Base-by-base conservation (phyloP, 805 yeast species). In the Isabelozyma heimii region DNA sequence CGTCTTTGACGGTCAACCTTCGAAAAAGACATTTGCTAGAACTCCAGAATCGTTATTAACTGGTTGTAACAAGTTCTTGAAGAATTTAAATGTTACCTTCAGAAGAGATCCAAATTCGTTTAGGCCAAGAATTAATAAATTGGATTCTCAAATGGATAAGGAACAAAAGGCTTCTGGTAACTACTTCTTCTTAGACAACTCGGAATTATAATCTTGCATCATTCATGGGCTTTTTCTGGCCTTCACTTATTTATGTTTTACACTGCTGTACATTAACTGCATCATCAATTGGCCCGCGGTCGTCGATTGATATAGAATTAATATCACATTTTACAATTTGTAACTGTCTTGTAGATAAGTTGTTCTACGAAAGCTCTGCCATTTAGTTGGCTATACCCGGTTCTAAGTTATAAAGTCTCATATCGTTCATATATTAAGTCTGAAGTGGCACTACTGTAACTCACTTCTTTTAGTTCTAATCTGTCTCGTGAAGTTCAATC, bases 71-170 rank as follows among this genome's bases (percentile, higher is more conserved):
- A 79, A 86, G 67, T 94, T 94, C 83, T 83, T 94, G 79, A 91
- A 92, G 85, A 92, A 91, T 71, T 83, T 94, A 78, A 89, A 92
- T 61, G 99, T 94, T 53, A 94, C 99, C 2, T 94, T 94, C 79
- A 89, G 99, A 84, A 90, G 99, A 79, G 99, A 94, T 76, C 98
- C 99, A 62, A 90, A 85, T 68, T 89, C 97, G 49, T 94, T 83
- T 82, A 87, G 99, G 76, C 99, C 99, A 64, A 89, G 99, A 83
- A 94, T 94, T 70, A 94, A 94, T 79, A 94, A 94, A 75, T 76
- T 89, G 66, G 98, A 89, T 65, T 91, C 98, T 47, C 99, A 94
- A 80, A 90, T 94, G 97, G 99, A 94, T 73, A 94, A 87, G 75
- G 98, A 94, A 76, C 99, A 94, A 75, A 94, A 94, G 76, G 66